phyloP scores from a whole-genome alignment of 352 stramenopile genomes.

The Phytophthora aleatoria region DNA sequence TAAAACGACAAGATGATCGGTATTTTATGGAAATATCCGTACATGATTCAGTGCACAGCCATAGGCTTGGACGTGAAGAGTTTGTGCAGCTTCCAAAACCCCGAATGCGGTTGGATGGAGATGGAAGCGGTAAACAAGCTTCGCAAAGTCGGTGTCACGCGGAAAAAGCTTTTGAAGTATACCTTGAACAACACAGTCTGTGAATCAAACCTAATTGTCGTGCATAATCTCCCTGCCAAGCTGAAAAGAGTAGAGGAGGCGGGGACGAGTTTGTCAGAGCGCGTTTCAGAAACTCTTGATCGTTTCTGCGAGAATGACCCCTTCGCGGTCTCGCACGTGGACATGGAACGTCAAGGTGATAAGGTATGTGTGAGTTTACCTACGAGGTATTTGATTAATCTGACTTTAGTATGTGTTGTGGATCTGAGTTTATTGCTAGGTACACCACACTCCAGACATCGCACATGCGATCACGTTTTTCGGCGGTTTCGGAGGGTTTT shows the following conservation, averaged over 20 bases:
- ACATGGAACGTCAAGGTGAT: background rate
- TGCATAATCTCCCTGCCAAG: background rate
- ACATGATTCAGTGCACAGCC: background rate
- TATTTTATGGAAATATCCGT: background rate
- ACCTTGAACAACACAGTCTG: slow-evolving; percentile 4
- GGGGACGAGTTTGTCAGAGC: background rate
- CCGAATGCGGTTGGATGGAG: too few species aligned
- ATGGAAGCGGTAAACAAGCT: background rate
- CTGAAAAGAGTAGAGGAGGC: background rate
- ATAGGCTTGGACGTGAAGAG: background rate
- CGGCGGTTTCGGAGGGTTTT: background rate
- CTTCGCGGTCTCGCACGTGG: background rate
- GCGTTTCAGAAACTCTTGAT: background rate
- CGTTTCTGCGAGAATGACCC: slow-evolving; percentile 1
- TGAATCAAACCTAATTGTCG: background rate
- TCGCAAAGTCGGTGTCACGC: background rate
- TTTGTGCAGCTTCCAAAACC: background rate
- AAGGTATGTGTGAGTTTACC: background rate
- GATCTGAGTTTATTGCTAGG: background rate
- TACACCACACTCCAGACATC: background rate
- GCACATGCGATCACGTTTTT: background rate
- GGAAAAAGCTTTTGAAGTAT: background rate
- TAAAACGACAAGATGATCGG: background rate
- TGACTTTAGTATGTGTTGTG: background rate
- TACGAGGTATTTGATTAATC: background rate